A percentile compares a stretch with the other conserved stretches of the same genome.
Conservation (phyloP, 768 basidiomycete species). For the Lentinula boryana region DNA sequence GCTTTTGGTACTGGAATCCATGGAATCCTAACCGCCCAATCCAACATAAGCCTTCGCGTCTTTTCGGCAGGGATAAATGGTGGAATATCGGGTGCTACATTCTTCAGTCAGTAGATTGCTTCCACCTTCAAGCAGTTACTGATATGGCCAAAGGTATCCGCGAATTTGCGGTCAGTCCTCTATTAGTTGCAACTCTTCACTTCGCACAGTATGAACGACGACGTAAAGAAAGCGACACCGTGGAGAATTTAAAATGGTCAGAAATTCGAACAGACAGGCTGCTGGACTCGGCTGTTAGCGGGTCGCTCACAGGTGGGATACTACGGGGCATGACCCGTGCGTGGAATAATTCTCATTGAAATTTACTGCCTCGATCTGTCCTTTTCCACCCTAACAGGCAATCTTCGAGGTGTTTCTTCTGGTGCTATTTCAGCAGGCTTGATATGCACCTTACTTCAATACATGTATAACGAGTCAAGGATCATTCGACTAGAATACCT, state of each 20-base stretch:
- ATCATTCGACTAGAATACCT: constrained; percentile 56
- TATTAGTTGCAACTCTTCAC: constrained; percentile 39
- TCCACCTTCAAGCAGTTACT: not conserved
- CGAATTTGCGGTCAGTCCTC: constrained; percentile 70
- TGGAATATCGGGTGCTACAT: constrained; percentile 63
- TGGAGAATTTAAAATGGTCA: constrained; percentile 30
- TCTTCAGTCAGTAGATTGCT: constrained; percentile 58
- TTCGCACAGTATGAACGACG: constrained; percentile 43
- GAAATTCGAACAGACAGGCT: constrained; percentile 56
- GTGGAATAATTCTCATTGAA: constrained; percentile 17
- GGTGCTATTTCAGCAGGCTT: constrained; percentile 57
- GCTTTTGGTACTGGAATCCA: constrained; percentile 42
- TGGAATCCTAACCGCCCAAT: constrained; percentile 40
- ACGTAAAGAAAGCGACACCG: constrained; percentile 18
- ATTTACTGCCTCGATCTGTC: not conserved
- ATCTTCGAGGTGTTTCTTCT: constrained; percentile 46
- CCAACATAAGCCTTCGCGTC: constrained; percentile 41
- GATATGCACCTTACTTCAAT: constrained; percentile 58
- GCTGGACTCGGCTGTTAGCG: constrained; percentile 70
- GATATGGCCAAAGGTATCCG: constrained; percentile 47
- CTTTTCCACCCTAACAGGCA: constrained; percentile 41
- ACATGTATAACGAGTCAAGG: constrained; percentile 62
- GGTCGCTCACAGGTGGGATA: constrained; percentile 59
- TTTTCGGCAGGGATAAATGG: constrained; percentile 65
- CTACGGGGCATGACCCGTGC: constrained; percentile 52